A percentile compares a stretch with the other conserved stretches of the same genome.
These are phyloP conservation scores for Alternaria gaisen DNA, from an alignment of 2,329 filamentous ascomycete species.

Conservation along the genomic window DNA sequence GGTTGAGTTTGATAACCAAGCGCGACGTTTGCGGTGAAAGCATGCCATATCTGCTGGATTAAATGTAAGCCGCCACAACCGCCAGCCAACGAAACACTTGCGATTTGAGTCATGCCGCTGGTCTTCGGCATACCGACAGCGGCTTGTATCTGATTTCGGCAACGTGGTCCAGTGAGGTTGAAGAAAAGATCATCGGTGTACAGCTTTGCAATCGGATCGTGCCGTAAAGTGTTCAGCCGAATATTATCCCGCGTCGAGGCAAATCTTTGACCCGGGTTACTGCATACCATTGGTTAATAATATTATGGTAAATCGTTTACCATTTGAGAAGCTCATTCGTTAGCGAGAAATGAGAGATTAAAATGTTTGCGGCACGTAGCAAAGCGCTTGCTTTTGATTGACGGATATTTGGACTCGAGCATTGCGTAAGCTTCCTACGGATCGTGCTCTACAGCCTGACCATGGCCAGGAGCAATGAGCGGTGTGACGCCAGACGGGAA, in stretches of 20 bases:
- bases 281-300: not conserved
- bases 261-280: not conserved
- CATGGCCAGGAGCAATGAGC: not conserved
- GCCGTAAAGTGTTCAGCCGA: conserved; percentile 18
- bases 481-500: not conserved
- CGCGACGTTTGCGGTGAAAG: conserved; percentile 9
- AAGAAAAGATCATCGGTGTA: conserved; percentile 34
- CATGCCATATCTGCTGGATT: conserved; percentile 14
- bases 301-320: not conserved
- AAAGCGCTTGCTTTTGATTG: not conserved
- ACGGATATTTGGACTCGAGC: not conserved
- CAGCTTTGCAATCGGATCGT: conserved; percentile 11
- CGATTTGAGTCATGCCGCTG: conserved; percentile 7
- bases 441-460: not conserved
- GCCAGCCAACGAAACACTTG: conserved; percentile 11
- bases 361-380: not conserved
- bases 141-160: conserved; percentile 8
- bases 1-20: conserved; percentile 1
- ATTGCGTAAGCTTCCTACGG: not conserved
- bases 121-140: conserved; percentile 34
- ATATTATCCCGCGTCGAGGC: conserved; percentile 3
- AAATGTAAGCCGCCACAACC: conserved; percentile 27
- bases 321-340: not conserved
- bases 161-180: conserved; percentile 16
- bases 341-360: not conserved